Conservation (phyloP, 129 eudicot genomes). For the Chrysanthemum makinoi region DNA sequence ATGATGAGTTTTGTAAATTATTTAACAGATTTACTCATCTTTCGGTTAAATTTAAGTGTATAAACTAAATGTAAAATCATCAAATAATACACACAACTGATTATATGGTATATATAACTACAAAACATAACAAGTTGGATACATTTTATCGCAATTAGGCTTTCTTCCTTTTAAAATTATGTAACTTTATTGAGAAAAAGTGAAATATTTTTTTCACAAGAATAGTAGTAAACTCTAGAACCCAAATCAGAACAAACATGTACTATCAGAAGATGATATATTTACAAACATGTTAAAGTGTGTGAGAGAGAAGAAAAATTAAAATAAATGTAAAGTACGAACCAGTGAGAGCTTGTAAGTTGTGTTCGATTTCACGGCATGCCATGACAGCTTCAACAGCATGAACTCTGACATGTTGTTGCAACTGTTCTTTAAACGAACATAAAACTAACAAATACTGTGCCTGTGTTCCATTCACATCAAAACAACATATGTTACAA, state of each 20-base stretch:
- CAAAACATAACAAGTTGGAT: too few relatives aligned
- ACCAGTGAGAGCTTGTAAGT: constrained; percentile 83
- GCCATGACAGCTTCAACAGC: constrained; percentile 99
- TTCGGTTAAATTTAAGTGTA: too few relatives aligned
- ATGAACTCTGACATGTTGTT: constrained; percentile 97
- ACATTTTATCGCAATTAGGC: too few relatives aligned
- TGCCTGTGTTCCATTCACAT: constrained; percentile 42
- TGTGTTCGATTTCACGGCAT: constrained; percentile 92
- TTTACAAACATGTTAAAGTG: neutral
- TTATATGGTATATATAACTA: too few relatives aligned
- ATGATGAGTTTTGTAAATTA: too few relatives aligned
- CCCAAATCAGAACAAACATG: constrained; percentile 20
- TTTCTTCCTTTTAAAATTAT: too few relatives aligned
- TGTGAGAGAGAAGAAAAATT: neutral
- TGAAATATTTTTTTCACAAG: neutral
- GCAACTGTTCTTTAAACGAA: constrained; percentile 89
- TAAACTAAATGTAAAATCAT: too few relatives aligned
- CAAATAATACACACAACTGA: too few relatives aligned
- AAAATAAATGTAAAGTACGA: neutral
- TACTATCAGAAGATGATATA: neutral
- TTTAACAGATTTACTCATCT: too few relatives aligned
- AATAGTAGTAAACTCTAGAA: constrained; percentile 10
- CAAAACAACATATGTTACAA: neutral
- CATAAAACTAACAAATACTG: constrained; percentile 86
- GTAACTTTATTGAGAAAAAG: too few relatives aligned